Conservation (phyloP, 2,329 filamentous ascomycete genomes). For the Aspergillus cejpii region DNA sequence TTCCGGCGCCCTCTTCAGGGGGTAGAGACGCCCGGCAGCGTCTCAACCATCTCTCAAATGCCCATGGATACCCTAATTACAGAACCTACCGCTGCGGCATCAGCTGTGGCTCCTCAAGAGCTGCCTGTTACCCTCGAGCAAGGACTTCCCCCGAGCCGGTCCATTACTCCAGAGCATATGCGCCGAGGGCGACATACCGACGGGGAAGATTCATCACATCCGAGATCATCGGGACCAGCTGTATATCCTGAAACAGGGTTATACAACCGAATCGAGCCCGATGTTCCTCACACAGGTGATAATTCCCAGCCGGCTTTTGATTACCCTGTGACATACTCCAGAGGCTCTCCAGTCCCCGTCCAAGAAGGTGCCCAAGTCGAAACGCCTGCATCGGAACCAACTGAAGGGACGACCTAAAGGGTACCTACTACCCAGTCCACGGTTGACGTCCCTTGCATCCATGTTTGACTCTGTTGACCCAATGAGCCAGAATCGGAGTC, state of each 20-base stretch:
- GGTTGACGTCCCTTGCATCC: neutral
- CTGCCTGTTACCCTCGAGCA: conserved; percentile 24
- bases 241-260: neutral
- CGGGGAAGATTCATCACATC: conserved; percentile 2
- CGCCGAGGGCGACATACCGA: conserved; percentile 8
- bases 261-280: neutral
- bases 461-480: neutral
- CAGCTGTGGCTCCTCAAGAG: conserved; percentile 12
- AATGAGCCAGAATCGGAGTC: conserved; percentile 12
- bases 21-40: neutral
- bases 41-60: neutral
- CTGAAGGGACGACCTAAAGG: neutral
- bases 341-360: neutral
- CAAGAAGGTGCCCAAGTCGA: neutral
- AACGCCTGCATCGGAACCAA: neutral
- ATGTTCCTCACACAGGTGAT: neutral
- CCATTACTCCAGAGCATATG: conserved; percentile 24
- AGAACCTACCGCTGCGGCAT: neutral
- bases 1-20: neutral
- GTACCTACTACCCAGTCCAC: neutral
- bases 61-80: neutral
- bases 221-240: neutral
- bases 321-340: neutral
- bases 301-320: neutral
- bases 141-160: conserved; percentile 22